Conservation (phyloP, 352 stramenopile genomes). For the Pilasporangium apinafurcum region DNA sequence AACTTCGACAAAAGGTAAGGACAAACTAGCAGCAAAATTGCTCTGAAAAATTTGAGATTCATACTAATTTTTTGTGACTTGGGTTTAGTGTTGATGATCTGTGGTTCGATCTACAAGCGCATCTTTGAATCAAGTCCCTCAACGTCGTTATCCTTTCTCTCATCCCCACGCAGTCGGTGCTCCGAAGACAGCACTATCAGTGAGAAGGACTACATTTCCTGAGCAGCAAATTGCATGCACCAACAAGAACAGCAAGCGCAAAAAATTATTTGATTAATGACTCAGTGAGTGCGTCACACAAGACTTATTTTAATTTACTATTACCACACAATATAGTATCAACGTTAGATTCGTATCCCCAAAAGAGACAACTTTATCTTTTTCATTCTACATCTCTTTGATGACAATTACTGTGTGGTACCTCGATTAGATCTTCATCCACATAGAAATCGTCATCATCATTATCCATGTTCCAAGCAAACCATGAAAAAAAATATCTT, state of each 20-base stretch:
- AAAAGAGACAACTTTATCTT: too few species aligned
- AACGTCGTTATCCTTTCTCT: slow-evolving; percentile 32
- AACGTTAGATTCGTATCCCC: too few species aligned
- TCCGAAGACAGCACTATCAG: slow-evolving; percentile 38
- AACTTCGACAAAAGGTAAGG: slow-evolving; percentile 53
- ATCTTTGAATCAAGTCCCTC: slow-evolving; percentile 56
- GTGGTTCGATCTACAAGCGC: slow-evolving; percentile 63
- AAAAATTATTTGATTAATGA: slow-evolving; percentile 6
- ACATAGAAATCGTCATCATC: too few species aligned
- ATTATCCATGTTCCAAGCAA: too few species aligned
- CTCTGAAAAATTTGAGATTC: slow-evolving; percentile 1
- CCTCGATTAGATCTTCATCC: too few species aligned
- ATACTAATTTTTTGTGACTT: not conserved
- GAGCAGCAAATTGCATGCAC: not conserved
- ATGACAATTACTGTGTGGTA: too few species aligned
- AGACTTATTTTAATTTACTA: too few species aligned
- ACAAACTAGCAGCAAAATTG: too few species aligned
- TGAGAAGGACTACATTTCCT: slow-evolving; percentile 47
- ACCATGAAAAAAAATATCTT: too few species aligned
- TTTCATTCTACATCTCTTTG: too few species aligned
- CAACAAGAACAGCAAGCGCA: slow-evolving; percentile 1
- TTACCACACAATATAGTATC: too few species aligned
- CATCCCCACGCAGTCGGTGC: slow-evolving; percentile 37
- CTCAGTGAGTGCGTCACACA: too few species aligned
- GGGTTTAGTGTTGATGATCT: slow-evolving; percentile 55